Evolutionary conservation across 331 rosid genomes (phyloP).

Genomic region (Malus hybrid): DNA sequence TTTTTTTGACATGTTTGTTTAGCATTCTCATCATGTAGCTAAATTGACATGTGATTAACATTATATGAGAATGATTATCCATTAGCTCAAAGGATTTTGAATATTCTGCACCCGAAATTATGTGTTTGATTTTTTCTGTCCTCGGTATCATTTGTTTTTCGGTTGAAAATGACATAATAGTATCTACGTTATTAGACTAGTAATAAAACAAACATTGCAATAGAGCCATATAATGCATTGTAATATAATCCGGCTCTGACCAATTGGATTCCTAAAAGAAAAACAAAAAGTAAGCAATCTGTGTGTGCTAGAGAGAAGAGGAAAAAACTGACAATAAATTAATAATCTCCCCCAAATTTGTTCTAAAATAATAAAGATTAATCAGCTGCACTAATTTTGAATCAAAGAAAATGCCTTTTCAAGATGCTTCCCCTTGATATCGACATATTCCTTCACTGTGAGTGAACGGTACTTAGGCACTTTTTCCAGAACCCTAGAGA

Average conservation of each 20-base stretch:
- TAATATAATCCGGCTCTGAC: background rate
- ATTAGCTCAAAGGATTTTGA: no score
- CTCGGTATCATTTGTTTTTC: background rate
- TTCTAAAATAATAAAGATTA: background rate
- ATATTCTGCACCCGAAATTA: no score
- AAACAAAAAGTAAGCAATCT: no score
- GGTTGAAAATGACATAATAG: background rate
- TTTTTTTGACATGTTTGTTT: background rate
- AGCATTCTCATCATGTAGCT: background rate
- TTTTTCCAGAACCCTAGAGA: background rate
- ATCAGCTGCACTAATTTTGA: background rate
- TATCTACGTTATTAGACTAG: background rate
- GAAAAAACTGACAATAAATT: no score
- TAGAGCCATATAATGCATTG: background rate
- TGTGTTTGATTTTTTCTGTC: background rate
- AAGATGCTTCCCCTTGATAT: constrained; percentile 32
- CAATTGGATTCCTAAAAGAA: background rate
- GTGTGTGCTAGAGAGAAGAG: background rate
- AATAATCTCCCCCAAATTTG: background rate
- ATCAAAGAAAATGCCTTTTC: constrained; percentile 32
- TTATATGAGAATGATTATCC: no score
- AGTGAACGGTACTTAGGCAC: constrained; percentile 28
- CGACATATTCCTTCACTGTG: constrained; percentile 34
- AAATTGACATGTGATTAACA: background rate
- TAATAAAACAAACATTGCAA: background rate